These are phyloP conservation scores for Trichoderma simmonsii DNA, from an alignment of 2,329 filamentous ascomycete species.

Conservation along the genomic window DNA sequence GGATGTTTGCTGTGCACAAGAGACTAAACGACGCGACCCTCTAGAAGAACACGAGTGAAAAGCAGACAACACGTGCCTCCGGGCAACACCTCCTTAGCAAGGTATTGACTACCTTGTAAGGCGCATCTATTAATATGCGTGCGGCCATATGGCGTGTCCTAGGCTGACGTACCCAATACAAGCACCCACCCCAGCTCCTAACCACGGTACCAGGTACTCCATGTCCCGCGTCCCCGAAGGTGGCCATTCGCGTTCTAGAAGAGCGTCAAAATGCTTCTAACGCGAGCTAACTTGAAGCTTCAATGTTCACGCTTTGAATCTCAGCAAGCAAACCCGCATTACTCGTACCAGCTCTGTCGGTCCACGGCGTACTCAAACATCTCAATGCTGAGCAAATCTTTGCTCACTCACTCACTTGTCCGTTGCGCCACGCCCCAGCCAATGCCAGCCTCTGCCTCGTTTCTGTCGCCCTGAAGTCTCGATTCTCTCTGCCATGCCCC, in stretches of 20 bases:
- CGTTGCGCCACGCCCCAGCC: not conserved
- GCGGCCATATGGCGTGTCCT: not conserved
- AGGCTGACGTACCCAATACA: not conserved
- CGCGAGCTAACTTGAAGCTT: not conserved
- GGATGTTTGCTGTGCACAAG: not conserved
- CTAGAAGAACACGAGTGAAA: not conserved
- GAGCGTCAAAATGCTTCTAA: slow-evolving; percentile 6
- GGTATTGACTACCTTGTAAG: not conserved
- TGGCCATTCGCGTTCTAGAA: slow-evolving; percentile 8
- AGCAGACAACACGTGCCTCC: not conserved
- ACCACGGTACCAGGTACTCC: not conserved
- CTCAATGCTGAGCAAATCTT: not conserved
- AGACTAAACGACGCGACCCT: not conserved
- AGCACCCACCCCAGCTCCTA: not conserved
- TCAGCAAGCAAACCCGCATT: not conserved
- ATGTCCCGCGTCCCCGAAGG: not conserved
- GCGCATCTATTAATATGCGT: not conserved
- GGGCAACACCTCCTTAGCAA: not conserved
- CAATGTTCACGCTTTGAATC: not conserved
- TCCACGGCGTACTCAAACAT: not conserved
- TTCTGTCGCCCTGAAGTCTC: not conserved
- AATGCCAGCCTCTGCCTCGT: not conserved
- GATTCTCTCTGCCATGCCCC: slow-evolving; percentile 35
- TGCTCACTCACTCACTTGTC: not conserved
- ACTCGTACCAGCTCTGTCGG: not conserved